These are phyloP conservation scores for Yueomyces sp. DNA, from an alignment of 805 yeast species.

Conservation along the genomic window DNA sequence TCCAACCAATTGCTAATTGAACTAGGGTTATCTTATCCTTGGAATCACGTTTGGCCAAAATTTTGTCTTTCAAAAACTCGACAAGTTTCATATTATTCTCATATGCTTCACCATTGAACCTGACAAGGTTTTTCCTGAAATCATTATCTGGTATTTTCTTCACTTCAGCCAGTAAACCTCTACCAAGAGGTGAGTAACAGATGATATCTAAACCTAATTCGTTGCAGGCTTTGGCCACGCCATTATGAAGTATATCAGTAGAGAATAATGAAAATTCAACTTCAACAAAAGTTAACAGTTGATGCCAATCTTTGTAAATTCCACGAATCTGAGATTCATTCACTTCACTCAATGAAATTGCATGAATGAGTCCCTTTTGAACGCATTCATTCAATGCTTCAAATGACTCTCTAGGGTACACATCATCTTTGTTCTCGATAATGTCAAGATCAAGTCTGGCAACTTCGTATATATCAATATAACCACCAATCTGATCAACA, in stretches of 20 bases:
- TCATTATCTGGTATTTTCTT: slow-evolving; percentile 45
- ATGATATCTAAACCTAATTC: slow-evolving; percentile 51
- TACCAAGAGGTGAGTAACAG: slow-evolving; percentile 74
- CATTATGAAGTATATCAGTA: slow-evolving; percentile 49
- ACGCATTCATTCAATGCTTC: slow-evolving; percentile 43
- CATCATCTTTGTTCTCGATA: slow-evolving; percentile 10
- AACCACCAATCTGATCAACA: slow-evolving; percentile 31
- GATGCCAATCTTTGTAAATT: slow-evolving; percentile 36
- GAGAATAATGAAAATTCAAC: slow-evolving; percentile 64
- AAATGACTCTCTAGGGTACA: slow-evolving; percentile 39
- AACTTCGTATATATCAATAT: slow-evolving; percentile 49
- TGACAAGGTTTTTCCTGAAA: slow-evolving; percentile 35
- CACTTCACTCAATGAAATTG: slow-evolving; percentile 65
- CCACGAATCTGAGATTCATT: slow-evolving; percentile 44
- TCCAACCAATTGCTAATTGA: slow-evolving; percentile 63
- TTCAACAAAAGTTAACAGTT: slow-evolving; percentile 57
- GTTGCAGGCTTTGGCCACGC: slow-evolving; percentile 45
- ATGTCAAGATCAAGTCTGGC: slow-evolving; percentile 49
- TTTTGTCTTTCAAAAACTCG: slow-evolving; percentile 30
- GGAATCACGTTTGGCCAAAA: slow-evolving; percentile 38
- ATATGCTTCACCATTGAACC: slow-evolving; percentile 47
- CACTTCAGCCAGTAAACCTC: slow-evolving; percentile 63
- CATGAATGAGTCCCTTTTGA: slow-evolving; percentile 52
- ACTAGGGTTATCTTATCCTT: slow-evolving; percentile 36
- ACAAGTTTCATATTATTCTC: slow-evolving; percentile 39